A percentile compares a stretch with the other conserved stretches of the same genome.
Conservation (phyloP, 2,329 filamentous ascomycete species). For the Aspergillus proliferans region DNA sequence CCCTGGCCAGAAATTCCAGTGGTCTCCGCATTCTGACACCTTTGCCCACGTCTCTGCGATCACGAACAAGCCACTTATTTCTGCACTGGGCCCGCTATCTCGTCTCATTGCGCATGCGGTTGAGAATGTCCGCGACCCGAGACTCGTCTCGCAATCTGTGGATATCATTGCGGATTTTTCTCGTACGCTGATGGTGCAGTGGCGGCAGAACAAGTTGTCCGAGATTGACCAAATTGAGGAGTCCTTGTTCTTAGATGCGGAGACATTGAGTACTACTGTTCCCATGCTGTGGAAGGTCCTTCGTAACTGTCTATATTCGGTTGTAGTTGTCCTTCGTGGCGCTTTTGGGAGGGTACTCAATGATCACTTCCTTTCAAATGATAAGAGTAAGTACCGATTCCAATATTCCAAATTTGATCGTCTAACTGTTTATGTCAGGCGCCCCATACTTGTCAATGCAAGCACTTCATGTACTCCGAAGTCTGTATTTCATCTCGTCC, state of each 20-base stretch:
- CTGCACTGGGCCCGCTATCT: constrained; percentile 57
- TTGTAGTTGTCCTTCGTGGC: constrained; percentile 68
- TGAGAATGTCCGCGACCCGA: constrained; percentile 48
- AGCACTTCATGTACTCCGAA: constrained; percentile 66
- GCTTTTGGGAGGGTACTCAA: constrained; percentile 61
- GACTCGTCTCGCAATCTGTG: constrained; percentile 36
- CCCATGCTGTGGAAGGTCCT: constrained; percentile 69
- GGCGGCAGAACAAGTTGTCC: constrained; percentile 69
- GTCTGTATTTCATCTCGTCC: constrained; percentile 75
- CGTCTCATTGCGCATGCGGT: constrained; percentile 57
- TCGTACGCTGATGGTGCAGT: constrained; percentile 60
- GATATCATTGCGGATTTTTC: constrained; percentile 64
- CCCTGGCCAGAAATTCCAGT: constrained; percentile 54
- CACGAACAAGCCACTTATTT: constrained; percentile 51
- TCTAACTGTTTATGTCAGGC: constrained; percentile 26
- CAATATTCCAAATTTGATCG: background rate
- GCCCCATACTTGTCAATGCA: constrained; percentile 64
- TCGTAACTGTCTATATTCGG: constrained; percentile 67
- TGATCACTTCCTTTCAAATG: constrained; percentile 49
- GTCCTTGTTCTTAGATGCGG: constrained; percentile 53
- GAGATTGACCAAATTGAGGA: constrained; percentile 66
- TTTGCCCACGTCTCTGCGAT: constrained; percentile 53
- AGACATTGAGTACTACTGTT: constrained; percentile 61
- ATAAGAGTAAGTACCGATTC: constrained; percentile 36
- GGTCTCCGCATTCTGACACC: constrained; percentile 55